Evolutionary conservation across 441 rosid genomes (phyloP).

Genomic region (Cnidoscolus chayamansa): DNA sequence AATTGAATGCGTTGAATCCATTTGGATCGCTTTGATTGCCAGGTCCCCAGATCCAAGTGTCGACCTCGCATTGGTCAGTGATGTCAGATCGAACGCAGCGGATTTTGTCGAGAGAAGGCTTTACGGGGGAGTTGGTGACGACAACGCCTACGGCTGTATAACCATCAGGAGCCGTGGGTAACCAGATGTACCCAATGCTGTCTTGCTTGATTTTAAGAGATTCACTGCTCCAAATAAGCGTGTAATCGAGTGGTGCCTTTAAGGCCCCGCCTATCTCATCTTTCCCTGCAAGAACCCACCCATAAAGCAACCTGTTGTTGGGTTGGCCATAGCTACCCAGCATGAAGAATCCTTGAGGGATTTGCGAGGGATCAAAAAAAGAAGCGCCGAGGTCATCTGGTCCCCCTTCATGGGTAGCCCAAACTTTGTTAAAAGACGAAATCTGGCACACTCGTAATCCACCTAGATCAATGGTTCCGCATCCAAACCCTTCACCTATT

Average conservation of each 20-base stretch:
- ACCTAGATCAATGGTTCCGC: conserved; percentile 59
- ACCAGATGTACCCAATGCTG: conserved; percentile 59
- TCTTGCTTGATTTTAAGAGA: conserved; percentile 56
- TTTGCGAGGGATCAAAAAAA: conserved; percentile 60
- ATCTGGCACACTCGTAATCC: conserved; percentile 60
- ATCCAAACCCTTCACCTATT: conserved; percentile 62
- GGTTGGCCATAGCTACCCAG: conserved; percentile 75
- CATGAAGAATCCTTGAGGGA: conserved; percentile 55
- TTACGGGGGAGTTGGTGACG: conserved; percentile 52
- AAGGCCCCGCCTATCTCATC: conserved; percentile 34
- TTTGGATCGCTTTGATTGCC: conserved; percentile 20
- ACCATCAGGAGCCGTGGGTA: conserved; percentile 61
- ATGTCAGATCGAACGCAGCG: conserved; percentile 72
- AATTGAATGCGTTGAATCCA: conserved; percentile 37
- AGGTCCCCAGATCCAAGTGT: conserved; percentile 59
- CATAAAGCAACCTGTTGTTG: conserved; percentile 51
- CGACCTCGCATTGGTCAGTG: conserved; percentile 50
- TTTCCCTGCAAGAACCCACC: conserved; percentile 58
- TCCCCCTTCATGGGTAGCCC: conserved; percentile 70
- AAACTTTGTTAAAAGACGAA: conserved; percentile 60
- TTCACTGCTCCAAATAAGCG: conserved; percentile 68
- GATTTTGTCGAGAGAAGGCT: conserved; percentile 64
- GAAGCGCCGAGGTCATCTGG: conserved; percentile 70
- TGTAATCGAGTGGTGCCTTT: conserved; percentile 58
- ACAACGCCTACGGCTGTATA: conserved; percentile 61